Evolutionary conservation across 345 rosid genomes (phyloP).

Genomic region (Lagerstroemia speciosa): DNA sequence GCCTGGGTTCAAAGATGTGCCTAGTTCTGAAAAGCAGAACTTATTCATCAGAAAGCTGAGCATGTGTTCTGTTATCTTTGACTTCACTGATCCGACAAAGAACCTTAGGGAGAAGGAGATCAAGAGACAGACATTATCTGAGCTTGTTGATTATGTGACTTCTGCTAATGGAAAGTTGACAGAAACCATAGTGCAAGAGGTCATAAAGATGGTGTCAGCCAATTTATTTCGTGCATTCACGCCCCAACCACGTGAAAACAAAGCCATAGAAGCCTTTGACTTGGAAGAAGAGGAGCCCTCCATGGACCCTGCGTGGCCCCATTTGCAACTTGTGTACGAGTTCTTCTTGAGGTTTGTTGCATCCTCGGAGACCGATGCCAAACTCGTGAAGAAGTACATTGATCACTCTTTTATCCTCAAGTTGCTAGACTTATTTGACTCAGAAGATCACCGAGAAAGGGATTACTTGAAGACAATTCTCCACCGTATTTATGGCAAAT

Average conservation of each 20-base stretch:
- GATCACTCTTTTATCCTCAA: slow-evolving; percentile 75
- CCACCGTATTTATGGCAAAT: slow-evolving; percentile 70
- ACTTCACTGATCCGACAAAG: slow-evolving; percentile 64
- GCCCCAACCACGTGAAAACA: slow-evolving; percentile 33
- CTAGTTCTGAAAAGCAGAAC: slow-evolving; percentile 55
- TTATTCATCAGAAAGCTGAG: slow-evolving; percentile 84
- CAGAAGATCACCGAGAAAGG: slow-evolving; percentile 78
- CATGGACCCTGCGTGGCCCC: slow-evolving; percentile 88
- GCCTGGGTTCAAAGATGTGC: slow-evolving; percentile 79
- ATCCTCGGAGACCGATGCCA: slow-evolving; percentile 61
- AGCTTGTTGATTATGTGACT: slow-evolving; percentile 63
- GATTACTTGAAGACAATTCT: slow-evolving; percentile 73
- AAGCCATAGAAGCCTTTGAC: too few relatives aligned
- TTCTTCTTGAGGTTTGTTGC: slow-evolving; percentile 65
- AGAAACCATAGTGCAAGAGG: slow-evolving; percentile 64
- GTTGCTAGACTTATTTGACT: slow-evolving; percentile 68
- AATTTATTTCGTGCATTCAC: slow-evolving; percentile 71
- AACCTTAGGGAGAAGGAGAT: slow-evolving; percentile 69
- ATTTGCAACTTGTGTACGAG: slow-evolving; percentile 76
- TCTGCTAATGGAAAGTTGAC: slow-evolving; percentile 55
- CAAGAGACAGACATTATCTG: slow-evolving; percentile 66
- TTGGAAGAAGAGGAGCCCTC: slow-evolving; percentile 58
- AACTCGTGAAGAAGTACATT: slow-evolving; percentile 66
- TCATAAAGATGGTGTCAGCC: slow-evolving; percentile 86
- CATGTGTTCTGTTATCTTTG: slow-evolving; percentile 79